phyloP scores from a whole-genome alignment of 441 rosid species.

The Gossypium davidsonii region DNA sequence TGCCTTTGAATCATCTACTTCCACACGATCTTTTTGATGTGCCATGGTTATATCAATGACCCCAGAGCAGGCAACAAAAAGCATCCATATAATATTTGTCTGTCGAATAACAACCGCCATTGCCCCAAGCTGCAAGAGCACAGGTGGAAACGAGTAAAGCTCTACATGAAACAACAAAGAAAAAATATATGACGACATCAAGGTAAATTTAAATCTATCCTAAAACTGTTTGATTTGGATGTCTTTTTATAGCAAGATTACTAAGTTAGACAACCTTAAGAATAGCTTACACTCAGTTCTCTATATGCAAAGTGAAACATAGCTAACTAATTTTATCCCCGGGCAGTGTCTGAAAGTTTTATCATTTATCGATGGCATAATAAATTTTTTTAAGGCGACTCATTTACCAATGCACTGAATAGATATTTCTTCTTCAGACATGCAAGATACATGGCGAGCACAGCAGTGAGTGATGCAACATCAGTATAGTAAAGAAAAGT shows the following conservation, averaged over 20 bases:
- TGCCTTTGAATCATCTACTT: constrained; percentile 19
- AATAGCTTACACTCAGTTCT: background rate
- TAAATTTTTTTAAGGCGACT: constrained; percentile 7
- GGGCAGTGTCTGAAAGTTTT: background rate
- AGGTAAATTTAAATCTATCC: constrained; percentile 2
- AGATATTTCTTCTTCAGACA: constrained; percentile 65
- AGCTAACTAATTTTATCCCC: background rate
- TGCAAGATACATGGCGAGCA: constrained; percentile 85
- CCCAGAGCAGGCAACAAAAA: constrained; percentile 77
- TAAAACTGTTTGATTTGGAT: background rate
- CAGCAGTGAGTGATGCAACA: constrained; percentile 75
- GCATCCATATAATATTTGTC: constrained; percentile 85
- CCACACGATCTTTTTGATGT: constrained; percentile 19
- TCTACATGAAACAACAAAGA: background rate
- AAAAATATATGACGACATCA: background rate
- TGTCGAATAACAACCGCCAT: constrained; percentile 63
- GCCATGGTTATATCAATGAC: constrained; percentile 52
- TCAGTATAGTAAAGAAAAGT: constrained; percentile 91
- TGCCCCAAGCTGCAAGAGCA: constrained; percentile 61
- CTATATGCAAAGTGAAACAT: background rate
- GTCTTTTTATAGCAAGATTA: background rate
- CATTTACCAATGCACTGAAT: constrained; percentile 73
- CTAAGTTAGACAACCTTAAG: background rate
- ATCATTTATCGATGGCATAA: background rate
- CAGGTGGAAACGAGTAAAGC: constrained; percentile 12